Conservation (phyloP, 129 eudicot species). For the Centaurea solstitialis region DNA sequence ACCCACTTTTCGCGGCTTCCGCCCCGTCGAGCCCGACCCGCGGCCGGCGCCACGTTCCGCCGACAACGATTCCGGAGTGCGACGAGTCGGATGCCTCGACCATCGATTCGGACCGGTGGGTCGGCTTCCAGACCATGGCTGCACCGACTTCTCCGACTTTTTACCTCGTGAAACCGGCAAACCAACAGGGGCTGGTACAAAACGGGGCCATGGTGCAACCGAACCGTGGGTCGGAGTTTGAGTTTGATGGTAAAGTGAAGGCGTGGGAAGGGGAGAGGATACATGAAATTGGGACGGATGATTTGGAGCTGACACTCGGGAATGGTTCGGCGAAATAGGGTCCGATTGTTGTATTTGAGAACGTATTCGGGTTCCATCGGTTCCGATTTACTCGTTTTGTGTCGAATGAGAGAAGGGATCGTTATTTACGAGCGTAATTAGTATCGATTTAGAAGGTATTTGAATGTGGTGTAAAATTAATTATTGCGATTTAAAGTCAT, state of each 20-base stretch:
- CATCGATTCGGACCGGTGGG: conserved; percentile 64
- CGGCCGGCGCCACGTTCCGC: conserved; percentile 37
- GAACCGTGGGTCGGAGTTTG: conserved; percentile 60
- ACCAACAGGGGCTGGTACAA: conserved; percentile 25
- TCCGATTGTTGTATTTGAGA: neutral
- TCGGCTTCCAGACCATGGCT: conserved; percentile 51
- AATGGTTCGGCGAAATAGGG: neutral
- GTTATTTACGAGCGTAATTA: neutral
- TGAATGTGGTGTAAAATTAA: neutral
- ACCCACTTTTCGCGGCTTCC: conserved; percentile 59
- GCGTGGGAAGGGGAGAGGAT: conserved; percentile 85
- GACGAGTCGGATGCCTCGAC: conserved; percentile 69
- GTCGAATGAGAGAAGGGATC: neutral
- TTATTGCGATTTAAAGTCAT: neutral
- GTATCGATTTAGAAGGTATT: neutral
- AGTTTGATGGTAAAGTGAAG: conserved; percentile 59
- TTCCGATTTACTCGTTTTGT: neutral
- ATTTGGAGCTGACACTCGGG: conserved; percentile 73
- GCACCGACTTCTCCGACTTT: conserved; percentile 47
- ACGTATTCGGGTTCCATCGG: neutral
- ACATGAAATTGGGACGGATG: conserved; percentile 67
- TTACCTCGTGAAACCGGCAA: conserved; percentile 58
- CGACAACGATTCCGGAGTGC: conserved; percentile 70
- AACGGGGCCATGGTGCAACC: conserved; percentile 36
- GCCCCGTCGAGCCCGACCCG: conserved; percentile 75